phyloP scores from a whole-genome alignment of 352 stramenopile genomes.

The Pythium volutum region DNA sequence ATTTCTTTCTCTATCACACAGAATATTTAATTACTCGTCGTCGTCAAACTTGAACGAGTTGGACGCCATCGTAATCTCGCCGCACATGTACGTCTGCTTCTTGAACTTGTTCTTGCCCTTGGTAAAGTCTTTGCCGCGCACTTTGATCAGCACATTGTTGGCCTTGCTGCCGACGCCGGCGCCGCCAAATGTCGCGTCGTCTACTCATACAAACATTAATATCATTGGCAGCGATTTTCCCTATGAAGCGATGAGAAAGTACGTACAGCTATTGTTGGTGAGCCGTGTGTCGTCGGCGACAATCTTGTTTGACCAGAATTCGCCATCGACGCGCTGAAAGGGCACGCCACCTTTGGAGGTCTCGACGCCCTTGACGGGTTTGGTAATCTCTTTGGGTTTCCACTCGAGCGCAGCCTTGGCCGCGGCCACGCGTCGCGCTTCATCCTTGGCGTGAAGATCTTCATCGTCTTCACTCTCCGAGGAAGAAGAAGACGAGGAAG shows the following conservation, averaged over 20 bases:
- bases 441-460: slow-evolving; percentile 71
- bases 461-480: slow-evolving; percentile 47
- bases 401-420: slow-evolving; percentile 88
- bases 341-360: slow-evolving; percentile 92
- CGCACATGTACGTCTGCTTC: slow-evolving; percentile 94
- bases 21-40: slow-evolving; percentile 20
- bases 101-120: slow-evolving; percentile 99
- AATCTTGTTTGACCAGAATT: slow-evolving; percentile 93
- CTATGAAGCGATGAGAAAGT: too few species aligned
- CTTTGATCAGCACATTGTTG: slow-evolving; percentile 96
- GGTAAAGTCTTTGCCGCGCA: slow-evolving; percentile 99
- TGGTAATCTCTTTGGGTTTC: slow-evolving; percentile 89
- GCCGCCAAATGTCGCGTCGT: slow-evolving; percentile 95
- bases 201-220: slow-evolving; percentile 15
- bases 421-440: slow-evolving; percentile 63
- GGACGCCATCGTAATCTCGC: slow-evolving; percentile 90
- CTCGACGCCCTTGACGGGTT: slow-evolving; percentile 40
- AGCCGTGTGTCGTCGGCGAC: slow-evolving; percentile 83
- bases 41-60: slow-evolving; percentile 94
- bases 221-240: neutral
- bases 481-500: slow-evolving; percentile 45
- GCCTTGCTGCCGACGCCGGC: slow-evolving; percentile 96
- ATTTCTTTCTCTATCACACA: slow-evolving; percentile 17
- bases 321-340: slow-evolving; percentile 98
- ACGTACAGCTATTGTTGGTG: slow-evolving; percentile 96